Evolutionary conservation across 768 basidiomycete species (phyloP).

Genomic region (Imleria badia): DNA sequence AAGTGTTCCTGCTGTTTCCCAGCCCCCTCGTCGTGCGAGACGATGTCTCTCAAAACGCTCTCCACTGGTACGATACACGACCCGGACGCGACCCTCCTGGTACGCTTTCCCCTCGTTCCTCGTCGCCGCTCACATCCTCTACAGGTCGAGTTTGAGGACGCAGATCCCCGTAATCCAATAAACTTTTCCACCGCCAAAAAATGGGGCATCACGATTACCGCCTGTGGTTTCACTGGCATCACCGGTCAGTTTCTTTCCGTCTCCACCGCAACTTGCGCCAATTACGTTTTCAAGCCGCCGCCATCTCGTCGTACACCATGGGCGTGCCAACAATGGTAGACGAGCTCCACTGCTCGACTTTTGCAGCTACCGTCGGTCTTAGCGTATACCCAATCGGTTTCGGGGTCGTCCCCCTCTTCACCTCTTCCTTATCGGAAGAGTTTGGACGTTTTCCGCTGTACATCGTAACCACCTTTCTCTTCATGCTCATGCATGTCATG

Average conservation of each 20-base stretch:
- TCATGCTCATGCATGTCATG: constrained; percentile 50
- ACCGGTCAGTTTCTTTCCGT: constrained; percentile 23
- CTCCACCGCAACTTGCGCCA: neutral
- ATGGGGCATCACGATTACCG: constrained; percentile 41
- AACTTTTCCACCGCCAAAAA: constrained; percentile 39
- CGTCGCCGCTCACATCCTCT: neutral
- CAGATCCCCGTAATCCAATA: constrained; percentile 41
- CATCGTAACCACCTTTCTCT: constrained; percentile 47
- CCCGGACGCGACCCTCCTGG: constrained; percentile 12
- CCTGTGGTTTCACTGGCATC: constrained; percentile 34
- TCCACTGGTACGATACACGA: constrained; percentile 20
- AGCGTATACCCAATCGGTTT: constrained; percentile 61
- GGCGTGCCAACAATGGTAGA: constrained; percentile 57
- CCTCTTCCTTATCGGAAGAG: constrained; percentile 72
- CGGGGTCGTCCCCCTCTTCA: constrained; percentile 59
- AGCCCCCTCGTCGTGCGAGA: neutral
- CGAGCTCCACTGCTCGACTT: constrained; percentile 43
- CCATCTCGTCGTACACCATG: constrained; percentile 51
- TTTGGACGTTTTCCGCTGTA: constrained; percentile 66
- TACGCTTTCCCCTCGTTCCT: neutral
- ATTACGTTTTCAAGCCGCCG: constrained; percentile 39
- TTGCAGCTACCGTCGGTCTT: constrained; percentile 49
- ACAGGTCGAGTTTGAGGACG: constrained; percentile 42
- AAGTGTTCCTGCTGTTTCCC: neutral
- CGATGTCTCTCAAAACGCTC: constrained; percentile 9